phyloP scores from a whole-genome alignment of 306 rosid species.

The Prunus campanulata region DNA sequence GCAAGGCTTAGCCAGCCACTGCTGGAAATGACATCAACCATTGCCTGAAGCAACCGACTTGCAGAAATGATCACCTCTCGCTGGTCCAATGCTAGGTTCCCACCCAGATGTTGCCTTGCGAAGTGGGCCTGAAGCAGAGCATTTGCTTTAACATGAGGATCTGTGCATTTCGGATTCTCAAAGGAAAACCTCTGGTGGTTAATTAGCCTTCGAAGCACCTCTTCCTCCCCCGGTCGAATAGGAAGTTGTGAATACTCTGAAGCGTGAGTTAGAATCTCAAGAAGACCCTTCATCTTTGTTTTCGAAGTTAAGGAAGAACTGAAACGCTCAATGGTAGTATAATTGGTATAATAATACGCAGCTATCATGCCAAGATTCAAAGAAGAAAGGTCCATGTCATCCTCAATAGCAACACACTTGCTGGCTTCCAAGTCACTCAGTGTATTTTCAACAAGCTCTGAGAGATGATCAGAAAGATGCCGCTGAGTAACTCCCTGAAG shows the following conservation, averaged over 20 bases:
- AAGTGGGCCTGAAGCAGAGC: slow-evolving; percentile 94
- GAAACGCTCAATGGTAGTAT: slow-evolving; percentile 88
- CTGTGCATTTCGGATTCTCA: slow-evolving; percentile 72
- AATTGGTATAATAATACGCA: slow-evolving; percentile 81
- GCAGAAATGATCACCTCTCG: slow-evolving; percentile 83
- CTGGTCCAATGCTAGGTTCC: slow-evolving; percentile 84
- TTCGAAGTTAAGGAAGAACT: slow-evolving; percentile 72
- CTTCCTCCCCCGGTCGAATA: slow-evolving; percentile 91
- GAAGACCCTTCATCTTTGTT: slow-evolving; percentile 90
- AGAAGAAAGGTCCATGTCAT: slow-evolving; percentile 80
- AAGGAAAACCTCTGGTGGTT: slow-evolving; percentile 90
- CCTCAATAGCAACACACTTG: slow-evolving; percentile 72
- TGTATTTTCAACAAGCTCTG: slow-evolving; percentile 84
- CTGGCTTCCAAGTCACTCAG: slow-evolving; percentile 82
- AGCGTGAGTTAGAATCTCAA: slow-evolving; percentile 81
- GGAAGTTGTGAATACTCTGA: slow-evolving; percentile 87
- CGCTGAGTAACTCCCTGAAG: slow-evolving; percentile 92
- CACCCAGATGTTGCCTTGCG: slow-evolving; percentile 76
- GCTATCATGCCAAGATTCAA: slow-evolving; percentile 90
- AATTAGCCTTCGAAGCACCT: slow-evolving; percentile 69
- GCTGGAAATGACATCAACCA: slow-evolving; percentile 92
- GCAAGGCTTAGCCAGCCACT: slow-evolving; percentile 87
- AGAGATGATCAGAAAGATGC: slow-evolving; percentile 92
- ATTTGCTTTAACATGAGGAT: slow-evolving; percentile 84
- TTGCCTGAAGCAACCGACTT: slow-evolving; percentile 80